These are phyloP conservation scores for Panaeolus papilionaceus DNA, from an alignment of 768 basidiomycete species.

Conservation along the genomic window DNA sequence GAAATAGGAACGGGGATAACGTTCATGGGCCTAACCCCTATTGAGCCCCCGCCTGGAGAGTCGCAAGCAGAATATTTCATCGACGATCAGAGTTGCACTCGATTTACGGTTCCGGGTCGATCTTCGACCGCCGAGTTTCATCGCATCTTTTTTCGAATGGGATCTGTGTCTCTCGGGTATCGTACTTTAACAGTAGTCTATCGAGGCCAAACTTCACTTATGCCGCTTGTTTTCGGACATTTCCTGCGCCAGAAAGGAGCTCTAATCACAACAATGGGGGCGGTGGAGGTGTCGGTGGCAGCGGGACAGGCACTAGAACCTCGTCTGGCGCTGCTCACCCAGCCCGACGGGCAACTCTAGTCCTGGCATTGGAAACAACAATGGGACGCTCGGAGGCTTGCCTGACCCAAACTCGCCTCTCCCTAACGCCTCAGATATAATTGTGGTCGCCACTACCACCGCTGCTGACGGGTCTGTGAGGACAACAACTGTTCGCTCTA, in stretches of 20 bases:
- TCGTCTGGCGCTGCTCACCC: neutral
- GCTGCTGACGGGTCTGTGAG: slow-evolving; percentile 6
- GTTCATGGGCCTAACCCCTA: neutral
- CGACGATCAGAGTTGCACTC: slow-evolving; percentile 1
- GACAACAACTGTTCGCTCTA: neutral
- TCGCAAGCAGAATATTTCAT: slow-evolving; percentile 8
- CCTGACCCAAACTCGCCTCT: neutral
- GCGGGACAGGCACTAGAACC: neutral
- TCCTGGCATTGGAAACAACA: neutral
- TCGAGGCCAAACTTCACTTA: neutral
- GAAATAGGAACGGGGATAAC: neutral
- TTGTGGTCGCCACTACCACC: neutral
- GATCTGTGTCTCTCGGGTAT: neutral
- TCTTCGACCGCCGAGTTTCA: neutral
- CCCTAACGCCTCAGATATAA: neutral
- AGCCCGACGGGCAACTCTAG: neutral
- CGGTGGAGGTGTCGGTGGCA: neutral
- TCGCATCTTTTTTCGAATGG: neutral
- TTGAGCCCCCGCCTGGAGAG: neutral
- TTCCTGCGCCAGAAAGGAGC: neutral
- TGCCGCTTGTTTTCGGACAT: neutral
- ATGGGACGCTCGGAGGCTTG: slow-evolving; percentile 1
- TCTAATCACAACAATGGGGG: neutral
- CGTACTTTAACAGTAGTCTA: neutral
- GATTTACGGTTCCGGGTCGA: neutral